Evolutionary conservation across 106 monocot species (phyloP), one percentile per base, ranked within the genome.

Genomic region (Phalaenopsis aphrodite): DNA sequence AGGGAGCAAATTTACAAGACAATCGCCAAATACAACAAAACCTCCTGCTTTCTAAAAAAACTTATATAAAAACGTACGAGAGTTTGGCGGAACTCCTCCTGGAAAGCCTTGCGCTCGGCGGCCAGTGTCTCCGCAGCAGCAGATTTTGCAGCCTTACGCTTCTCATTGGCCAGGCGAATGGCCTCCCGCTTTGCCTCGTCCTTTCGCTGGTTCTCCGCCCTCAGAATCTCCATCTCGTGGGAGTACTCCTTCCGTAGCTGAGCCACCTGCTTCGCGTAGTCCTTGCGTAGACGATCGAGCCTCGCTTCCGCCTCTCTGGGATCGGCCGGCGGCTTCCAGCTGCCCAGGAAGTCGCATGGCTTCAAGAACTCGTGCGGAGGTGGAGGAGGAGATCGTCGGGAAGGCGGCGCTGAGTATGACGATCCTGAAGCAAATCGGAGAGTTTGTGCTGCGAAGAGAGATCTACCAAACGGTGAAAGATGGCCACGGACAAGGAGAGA

Each of bases 131-230:
- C 46, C 16, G 89, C 94, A n/a, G 86, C 92, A 16, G 86, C 86
- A 30, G 90, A 88, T 85, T 97, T 98, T 56, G 92, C 89, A 37
- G 86, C 90, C 85, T 91, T 92, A 56, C 90, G 77, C 84, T 92
- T 81, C 79, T 92, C 90, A 46, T 88, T 94, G 58, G 88, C 91
- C 46, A 85, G 68, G 18, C 94, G 88, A 12, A 78, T 79, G 61
- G 92, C 90, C 85, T 98, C 97, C 10, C 86, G 84, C 58, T 86
- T 79, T 2, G 90, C 97, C 45, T 92, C 92, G 19, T 85, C 90
- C 81, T 85, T 92, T 23, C 86, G 79, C 85, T 89, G 77, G 81
- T 87, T 87, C 88, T 98, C 94, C 76, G 42, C 36, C 39, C 83
- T 78, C 82, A 87, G 85, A 75, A 89, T 75, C 85, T 92, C 90